Evolutionary conservation across 345 rosid species (phyloP), one percentile per base, ranked within the genome.

Genomic region (Leavenworthia alabamica): DNA sequence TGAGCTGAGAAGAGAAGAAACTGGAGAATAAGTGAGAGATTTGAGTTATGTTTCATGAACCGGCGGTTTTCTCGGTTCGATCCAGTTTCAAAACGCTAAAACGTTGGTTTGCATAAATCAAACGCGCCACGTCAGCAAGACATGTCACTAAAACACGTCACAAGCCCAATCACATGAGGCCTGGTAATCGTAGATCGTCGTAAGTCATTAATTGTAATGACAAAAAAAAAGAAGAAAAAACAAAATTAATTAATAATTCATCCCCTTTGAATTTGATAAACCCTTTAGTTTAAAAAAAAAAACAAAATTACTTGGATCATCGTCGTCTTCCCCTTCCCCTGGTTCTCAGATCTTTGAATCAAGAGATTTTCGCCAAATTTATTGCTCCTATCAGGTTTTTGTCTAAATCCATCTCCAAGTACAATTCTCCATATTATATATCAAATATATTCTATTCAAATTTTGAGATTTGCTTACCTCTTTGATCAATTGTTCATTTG

Each of bases 341-440:
- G 64, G 16, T 55, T 55, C 74, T 48, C 64, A 70, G 74, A 70
- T 70, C 74, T 49, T 63, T 48, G 44, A 70, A 62, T 55, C 39
- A 22, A 20, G 64, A 19, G 68, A 54, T 39, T 64, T 62, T n/a
- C n/a, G 37, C 17, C 23, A 29, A 29, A 46, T 56, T 31, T 13
- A 29, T 41, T 10, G 15, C 74, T 48, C 47, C 17, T 37, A 8
- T 56, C 64, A 70, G 69, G 74, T 70, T 63, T 70, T 63, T 56
- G 39, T 47, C 11, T 15, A 8, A 16, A 62, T 55, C 64, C 39
- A 39, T 70, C 31, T 9, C 37, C 8, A 23, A 24, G 11, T 60
- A 10, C 45, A 45, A 13, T 43, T 36, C 17, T 8, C 2, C 28
- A 36, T 15, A 0, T 3, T 26, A 6, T 16, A 4, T 26, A 26